These are phyloP conservation scores for Aspergillus hiratsukae DNA, from an alignment of 2,329 filamentous ascomycete species.

Conservation along the genomic window DNA sequence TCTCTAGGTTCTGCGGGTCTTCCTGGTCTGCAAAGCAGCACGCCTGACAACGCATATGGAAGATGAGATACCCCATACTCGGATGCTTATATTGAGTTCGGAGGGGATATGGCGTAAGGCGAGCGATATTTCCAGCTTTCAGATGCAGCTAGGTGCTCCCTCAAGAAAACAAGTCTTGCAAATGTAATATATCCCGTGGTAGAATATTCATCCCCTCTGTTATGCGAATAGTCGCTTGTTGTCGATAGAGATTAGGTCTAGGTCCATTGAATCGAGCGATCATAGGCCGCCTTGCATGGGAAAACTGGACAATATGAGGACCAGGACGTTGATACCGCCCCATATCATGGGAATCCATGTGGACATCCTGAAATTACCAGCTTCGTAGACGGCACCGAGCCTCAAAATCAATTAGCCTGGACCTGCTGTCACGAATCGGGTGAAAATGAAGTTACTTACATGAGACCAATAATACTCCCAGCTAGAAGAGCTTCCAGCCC, in stretches of 20 bases:
- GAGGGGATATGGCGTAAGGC: background rate
- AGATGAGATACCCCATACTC: constrained; percentile 44
- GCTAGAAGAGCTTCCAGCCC: constrained; percentile 73
- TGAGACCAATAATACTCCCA: constrained; percentile 72
- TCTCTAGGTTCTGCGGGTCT: constrained; percentile 23
- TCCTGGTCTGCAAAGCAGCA: constrained; percentile 32
- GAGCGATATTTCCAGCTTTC: background rate
- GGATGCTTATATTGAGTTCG: constrained; percentile 53
- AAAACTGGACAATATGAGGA: constrained; percentile 82
- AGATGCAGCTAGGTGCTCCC: background rate
- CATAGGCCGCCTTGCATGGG: constrained; percentile 86
- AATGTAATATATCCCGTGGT: background rate
- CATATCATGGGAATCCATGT: constrained; percentile 92
- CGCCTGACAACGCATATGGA: constrained; percentile 31
- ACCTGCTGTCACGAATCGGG: background rate
- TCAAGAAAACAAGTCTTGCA: background rate
- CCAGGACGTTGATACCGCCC: constrained; percentile 76
- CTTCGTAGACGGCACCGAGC: constrained; percentile 72
- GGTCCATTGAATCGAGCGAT: constrained; percentile 19
- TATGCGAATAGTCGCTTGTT: background rate
- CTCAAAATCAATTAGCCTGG: constrained; percentile 38
- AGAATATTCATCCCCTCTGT: constrained; percentile 9
- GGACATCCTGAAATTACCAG: constrained; percentile 83
- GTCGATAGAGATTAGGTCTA: background rate
- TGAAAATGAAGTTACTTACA: constrained; percentile 53